Evolutionary conservation across 345 rosid genomes (phyloP).

Genomic region (Aquilaria malaccensis): DNA sequence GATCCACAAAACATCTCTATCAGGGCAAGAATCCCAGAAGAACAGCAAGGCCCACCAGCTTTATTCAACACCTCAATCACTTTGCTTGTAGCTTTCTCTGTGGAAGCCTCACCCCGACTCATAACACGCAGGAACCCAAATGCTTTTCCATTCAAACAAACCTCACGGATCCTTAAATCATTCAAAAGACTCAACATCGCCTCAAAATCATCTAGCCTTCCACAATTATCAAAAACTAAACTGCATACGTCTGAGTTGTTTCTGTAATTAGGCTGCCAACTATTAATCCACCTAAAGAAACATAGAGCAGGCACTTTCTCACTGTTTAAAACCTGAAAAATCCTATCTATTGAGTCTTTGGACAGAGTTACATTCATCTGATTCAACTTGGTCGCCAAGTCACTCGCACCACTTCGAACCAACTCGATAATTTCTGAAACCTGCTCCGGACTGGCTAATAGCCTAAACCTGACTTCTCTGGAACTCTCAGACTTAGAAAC

Average conservation of each 20-base stretch:
- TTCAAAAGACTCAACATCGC: constrained; percentile 22
- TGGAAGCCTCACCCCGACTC: constrained; percentile 13
- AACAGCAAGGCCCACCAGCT: constrained; percentile 29
- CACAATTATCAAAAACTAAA: constrained; percentile 47
- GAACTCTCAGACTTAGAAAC: neutral
- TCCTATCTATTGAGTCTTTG: constrained; percentile 9
- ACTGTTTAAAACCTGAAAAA: constrained; percentile 26
- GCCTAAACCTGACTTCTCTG: neutral
- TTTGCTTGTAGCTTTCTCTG: constrained; percentile 17
- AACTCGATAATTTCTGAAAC: constrained; percentile 20
- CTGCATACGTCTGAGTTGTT: constrained; percentile 29
- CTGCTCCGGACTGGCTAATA: constrained; percentile 8
- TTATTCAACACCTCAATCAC: constrained; percentile 26
- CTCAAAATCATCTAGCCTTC: constrained; percentile 30
- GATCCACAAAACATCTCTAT: constrained; percentile 27
- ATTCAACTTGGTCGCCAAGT: constrained; percentile 29
- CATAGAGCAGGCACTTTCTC: constrained; percentile 31
- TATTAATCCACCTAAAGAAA: constrained; percentile 34
- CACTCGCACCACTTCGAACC: constrained; percentile 18
- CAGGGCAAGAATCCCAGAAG: constrained; percentile 34
- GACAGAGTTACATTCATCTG: constrained; percentile 25
- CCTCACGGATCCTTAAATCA: constrained; percentile 17
- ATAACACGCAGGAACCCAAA: constrained; percentile 30
- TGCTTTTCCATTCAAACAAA: constrained; percentile 31
- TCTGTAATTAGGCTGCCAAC: constrained; percentile 19